Percentiles rank a stretch among this genome's conserved stretches.
These are phyloP conservation scores for Selaginella tamariscina DNA, from an alignment of 75 land plant genomes.

Conservation along the genomic window DNA sequence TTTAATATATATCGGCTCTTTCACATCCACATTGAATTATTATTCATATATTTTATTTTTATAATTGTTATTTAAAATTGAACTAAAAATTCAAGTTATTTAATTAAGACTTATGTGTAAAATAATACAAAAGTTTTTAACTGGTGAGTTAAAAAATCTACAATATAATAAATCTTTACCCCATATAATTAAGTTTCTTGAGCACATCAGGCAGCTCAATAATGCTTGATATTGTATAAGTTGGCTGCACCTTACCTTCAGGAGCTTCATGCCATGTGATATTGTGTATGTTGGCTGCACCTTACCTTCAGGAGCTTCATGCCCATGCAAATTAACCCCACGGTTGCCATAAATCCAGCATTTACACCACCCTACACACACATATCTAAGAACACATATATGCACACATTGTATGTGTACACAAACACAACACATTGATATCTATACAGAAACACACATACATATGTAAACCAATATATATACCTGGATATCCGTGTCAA, in stretches of 20 bases:
- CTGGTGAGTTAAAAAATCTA: too few species aligned
- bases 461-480: too few species aligned
- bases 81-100: too few species aligned
- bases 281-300: neutral
- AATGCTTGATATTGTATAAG: neutral
- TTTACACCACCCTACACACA: conserved; percentile 32
- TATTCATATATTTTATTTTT: too few species aligned
- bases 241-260: neutral
- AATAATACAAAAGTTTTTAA: too few species aligned
- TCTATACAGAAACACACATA: too few species aligned
- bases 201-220: neutral
- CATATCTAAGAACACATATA: neutral
- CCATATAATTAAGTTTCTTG: too few species aligned
- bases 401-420: neutral
- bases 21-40: too few species aligned
- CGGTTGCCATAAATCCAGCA: conserved; percentile 28
- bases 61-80: too few species aligned
- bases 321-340: conserved; percentile 28
- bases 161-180: too few species aligned
- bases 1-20: too few species aligned
- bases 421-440: neutral
- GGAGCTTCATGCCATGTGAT: neutral
- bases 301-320: neutral
- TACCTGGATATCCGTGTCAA: conserved; percentile 35
- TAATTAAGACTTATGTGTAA: too few species aligned